These are phyloP conservation scores for Boletus edulis DNA, from an alignment of 768 basidiomycete genomes.

Conservation along the genomic window DNA sequence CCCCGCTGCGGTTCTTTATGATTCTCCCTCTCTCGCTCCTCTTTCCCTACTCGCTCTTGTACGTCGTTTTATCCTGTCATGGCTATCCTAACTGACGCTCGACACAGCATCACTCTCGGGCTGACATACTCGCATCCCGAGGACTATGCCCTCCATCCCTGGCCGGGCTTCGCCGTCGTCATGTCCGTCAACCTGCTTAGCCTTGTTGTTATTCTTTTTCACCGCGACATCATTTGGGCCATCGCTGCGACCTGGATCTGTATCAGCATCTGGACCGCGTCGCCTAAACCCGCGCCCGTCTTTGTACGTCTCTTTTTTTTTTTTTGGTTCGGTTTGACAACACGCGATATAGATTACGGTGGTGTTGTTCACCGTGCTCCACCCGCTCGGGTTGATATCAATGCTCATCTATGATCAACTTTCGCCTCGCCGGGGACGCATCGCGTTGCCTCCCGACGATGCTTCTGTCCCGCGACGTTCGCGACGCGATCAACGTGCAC, in stretches of 20 bases:
- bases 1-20: slow-evolving; percentile 72
- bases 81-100: no score
- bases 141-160: slow-evolving; percentile 59
- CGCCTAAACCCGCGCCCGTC: slow-evolving; percentile 63
- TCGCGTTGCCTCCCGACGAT: slow-evolving; percentile 44
- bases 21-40: slow-evolving; percentile 50
- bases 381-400: slow-evolving; percentile 57
- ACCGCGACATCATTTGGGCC: slow-evolving; percentile 73
- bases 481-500: neutral
- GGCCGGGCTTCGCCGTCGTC: slow-evolving; percentile 72
- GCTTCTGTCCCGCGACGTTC: neutral
- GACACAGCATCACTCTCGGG: slow-evolving; percentile 63
- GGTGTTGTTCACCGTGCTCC: slow-evolving; percentile 62
- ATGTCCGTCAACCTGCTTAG: slow-evolving; percentile 61
- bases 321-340: neutral
- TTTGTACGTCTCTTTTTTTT: slow-evolving; percentile 44
- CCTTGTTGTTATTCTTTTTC: slow-evolving; percentile 50
- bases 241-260: slow-evolving; percentile 74
- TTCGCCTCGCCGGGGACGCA: slow-evolving; percentile 29
- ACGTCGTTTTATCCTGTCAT: slow-evolving; percentile 6
- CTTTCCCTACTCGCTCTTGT: slow-evolving; percentile 58
- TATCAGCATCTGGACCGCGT: slow-evolving; percentile 56
- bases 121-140: slow-evolving; percentile 56
- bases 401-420: slow-evolving; percentile 40
- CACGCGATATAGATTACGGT: slow-evolving; percentile 46